A percentile compares a stretch with the other conserved stretches of the same genome.
These are phyloP conservation scores for Isatis lusitanica DNA, from an alignment of 441 rosid species.

Conservation along the genomic window DNA sequence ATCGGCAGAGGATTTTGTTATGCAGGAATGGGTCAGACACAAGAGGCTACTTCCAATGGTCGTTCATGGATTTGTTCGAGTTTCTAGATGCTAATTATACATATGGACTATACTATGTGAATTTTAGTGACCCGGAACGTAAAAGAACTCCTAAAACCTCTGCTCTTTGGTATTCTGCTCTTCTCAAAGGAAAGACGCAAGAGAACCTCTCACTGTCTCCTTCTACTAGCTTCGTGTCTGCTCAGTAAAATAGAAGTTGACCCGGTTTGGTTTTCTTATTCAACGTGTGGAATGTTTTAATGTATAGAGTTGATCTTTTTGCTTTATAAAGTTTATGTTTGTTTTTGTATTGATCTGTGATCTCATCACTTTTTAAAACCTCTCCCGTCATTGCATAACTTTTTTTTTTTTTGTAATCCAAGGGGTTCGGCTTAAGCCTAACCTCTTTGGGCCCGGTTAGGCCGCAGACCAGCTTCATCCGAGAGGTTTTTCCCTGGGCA, in stretches of 20 bases:
- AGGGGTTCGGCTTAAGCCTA: too few relatives aligned
- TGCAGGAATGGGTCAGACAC: constrained; percentile 60
- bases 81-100: constrained; percentile 39
- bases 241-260: neutral
- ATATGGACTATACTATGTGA: constrained; percentile 54
- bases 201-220: neutral
- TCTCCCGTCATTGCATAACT: too few relatives aligned
- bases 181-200: constrained; percentile 43
- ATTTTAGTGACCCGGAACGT: constrained; percentile 49
- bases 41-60: constrained; percentile 68
- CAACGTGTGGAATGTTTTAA: too few relatives aligned
- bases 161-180: constrained; percentile 57
- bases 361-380: too few relatives aligned
- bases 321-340: too few relatives aligned
- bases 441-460: too few relatives aligned
- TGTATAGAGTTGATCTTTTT: too few relatives aligned
- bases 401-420: too few relatives aligned
- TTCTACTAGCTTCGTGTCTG: neutral
- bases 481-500: too few relatives aligned
- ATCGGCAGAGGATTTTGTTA: neutral
- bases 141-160: constrained; percentile 58
- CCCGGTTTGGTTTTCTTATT: neutral
- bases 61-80: constrained; percentile 57
- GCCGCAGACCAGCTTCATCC: too few relatives aligned
- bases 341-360: too few relatives aligned